phyloP scores from a whole-genome alignment of 1,284 basidiomycete genomes.

The Apiotrichum laibachii region DNA sequence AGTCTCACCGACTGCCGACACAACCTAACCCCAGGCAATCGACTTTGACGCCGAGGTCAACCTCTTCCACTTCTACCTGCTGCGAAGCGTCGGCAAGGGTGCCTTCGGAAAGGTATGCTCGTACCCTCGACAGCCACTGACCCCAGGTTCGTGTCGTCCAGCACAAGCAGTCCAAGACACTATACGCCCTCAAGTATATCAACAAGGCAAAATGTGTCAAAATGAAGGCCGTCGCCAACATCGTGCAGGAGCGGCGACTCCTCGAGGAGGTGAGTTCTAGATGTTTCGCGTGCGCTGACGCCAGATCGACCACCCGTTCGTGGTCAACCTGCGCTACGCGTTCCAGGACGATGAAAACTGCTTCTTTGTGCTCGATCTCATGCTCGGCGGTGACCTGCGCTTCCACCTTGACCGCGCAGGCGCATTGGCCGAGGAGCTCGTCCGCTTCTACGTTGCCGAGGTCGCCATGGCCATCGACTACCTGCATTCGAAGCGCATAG shows the following conservation, averaged over 20 bases:
- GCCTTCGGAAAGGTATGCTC: constrained; percentile 88
- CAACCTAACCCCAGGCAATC: constrained; percentile 65
- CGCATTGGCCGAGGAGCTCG: constrained; percentile 71
- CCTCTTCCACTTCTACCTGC: constrained; percentile 92
- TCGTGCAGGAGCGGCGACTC: constrained; percentile 87
- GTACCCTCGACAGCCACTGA: background rate
- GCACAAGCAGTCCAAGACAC: constrained; percentile 91
- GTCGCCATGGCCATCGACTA: constrained; percentile 81
- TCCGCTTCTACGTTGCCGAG: constrained; percentile 88
- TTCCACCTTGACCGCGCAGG: constrained; percentile 86
- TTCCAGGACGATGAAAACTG: constrained; percentile 98
- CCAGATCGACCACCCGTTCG: constrained; percentile 89
- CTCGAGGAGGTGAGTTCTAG: constrained; percentile 72
- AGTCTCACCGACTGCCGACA: constrained; percentile 11
- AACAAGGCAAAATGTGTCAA: constrained; percentile 97
- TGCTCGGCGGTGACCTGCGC: constrained; percentile 91
- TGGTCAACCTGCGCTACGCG: constrained; percentile 91
- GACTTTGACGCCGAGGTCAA: constrained; percentile 98
- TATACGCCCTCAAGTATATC: constrained; percentile 98
- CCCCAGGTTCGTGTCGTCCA: constrained; percentile 91
- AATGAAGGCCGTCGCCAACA: constrained; percentile 96
- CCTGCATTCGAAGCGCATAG: constrained; percentile 84
- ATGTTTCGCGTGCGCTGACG: background rate
- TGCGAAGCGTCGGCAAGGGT: constrained; percentile 93
- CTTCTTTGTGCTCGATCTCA: constrained; percentile 94